Percentiles rank a stretch among this genome's conserved stretches.
phyloP scores from a whole-genome alignment of 768 basidiomycete species.

The Mrakia frigida region DNA sequence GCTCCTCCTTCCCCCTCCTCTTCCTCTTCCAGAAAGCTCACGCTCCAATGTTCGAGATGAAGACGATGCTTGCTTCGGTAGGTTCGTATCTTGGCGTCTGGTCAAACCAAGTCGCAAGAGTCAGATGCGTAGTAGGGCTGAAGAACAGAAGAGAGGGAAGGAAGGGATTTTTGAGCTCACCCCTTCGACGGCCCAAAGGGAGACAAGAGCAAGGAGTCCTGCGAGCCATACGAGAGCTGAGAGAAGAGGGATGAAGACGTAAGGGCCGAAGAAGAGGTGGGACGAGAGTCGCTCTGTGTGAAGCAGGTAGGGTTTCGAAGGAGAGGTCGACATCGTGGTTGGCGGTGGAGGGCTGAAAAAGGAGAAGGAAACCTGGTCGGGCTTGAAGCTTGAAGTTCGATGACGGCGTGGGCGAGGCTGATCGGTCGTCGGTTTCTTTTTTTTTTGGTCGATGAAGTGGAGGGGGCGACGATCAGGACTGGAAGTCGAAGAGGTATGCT shows the following conservation, averaged over 20 bases:
- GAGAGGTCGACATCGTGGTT: not conserved
- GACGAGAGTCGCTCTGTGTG: conserved; percentile 15
- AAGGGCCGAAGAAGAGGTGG: conserved; percentile 27
- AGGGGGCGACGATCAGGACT: not conserved
- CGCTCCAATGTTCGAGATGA: conserved; percentile 45
- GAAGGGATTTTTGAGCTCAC: not conserved
- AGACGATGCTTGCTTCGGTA: conserved; percentile 41
- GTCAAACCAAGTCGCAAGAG: no score
- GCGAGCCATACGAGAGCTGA: conserved; percentile 39
- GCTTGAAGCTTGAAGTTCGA: no score
- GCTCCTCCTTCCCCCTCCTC: no score
- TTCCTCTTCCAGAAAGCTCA: not conserved
- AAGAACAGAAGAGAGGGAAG: not conserved
- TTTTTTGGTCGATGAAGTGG: no score
- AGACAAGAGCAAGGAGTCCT: conserved; percentile 41
- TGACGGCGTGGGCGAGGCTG: no score
- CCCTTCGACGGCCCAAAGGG: conserved; percentile 37
- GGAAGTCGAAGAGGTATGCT: not conserved
- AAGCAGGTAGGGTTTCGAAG: not conserved
- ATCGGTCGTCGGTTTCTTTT: no score
- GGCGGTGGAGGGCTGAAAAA: no score
- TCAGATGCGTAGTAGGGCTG: no score
- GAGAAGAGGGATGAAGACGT: conserved; percentile 33
- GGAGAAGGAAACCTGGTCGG: no score
- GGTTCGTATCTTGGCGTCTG: conserved; percentile 42